A percentile compares a stretch with the other conserved stretches of the same genome.
These are phyloP conservation scores for Trichophyton benhamiae DNA, from an alignment of 2,329 filamentous ascomycete species.

Conservation along the genomic window DNA sequence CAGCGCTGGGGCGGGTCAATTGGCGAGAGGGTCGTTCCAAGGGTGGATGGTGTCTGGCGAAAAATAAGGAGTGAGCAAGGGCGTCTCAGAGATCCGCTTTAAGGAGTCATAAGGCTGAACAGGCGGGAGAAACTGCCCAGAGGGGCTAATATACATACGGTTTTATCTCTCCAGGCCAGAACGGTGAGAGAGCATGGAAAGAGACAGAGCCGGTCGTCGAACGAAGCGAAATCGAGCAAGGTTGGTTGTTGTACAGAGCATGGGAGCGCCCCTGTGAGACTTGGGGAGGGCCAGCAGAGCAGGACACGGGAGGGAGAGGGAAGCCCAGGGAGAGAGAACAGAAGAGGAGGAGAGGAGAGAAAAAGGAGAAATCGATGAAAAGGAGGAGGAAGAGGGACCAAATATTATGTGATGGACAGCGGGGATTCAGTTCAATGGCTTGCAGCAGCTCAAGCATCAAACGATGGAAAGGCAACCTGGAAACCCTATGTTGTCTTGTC, in stretches of 20 bases:
- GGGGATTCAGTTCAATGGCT: conserved; percentile 8
- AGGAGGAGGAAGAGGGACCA: conserved; percentile 3
- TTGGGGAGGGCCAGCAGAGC: conserved; percentile 8
- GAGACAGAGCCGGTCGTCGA: not conserved
- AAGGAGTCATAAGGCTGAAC: not conserved
- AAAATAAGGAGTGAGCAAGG: not conserved
- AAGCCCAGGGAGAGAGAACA: conserved; percentile 13
- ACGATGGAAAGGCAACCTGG: not conserved
- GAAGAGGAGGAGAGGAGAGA: conserved; percentile 16
- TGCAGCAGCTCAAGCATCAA: conserved; percentile 1
- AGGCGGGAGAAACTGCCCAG: not conserved
- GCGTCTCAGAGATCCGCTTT: not conserved
- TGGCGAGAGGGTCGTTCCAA: not conserved
- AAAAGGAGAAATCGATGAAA: conserved; percentile 13
- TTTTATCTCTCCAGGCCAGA: not conserved
- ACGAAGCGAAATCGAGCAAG: conserved; percentile 15
- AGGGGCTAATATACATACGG: not conserved
- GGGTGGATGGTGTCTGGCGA: not conserved
- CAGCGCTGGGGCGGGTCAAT: not conserved
- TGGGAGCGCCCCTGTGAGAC: conserved; percentile 2
- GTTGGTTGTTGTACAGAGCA: conserved; percentile 21
- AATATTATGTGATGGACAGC: conserved; percentile 6
- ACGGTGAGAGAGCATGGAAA: not conserved
- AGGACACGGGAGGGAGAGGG: conserved; percentile 9
- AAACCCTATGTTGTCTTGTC: not conserved